Conservation (phyloP, 2,329 filamentous ascomycete genomes). For the Camptophora hylomeconis region DNA sequence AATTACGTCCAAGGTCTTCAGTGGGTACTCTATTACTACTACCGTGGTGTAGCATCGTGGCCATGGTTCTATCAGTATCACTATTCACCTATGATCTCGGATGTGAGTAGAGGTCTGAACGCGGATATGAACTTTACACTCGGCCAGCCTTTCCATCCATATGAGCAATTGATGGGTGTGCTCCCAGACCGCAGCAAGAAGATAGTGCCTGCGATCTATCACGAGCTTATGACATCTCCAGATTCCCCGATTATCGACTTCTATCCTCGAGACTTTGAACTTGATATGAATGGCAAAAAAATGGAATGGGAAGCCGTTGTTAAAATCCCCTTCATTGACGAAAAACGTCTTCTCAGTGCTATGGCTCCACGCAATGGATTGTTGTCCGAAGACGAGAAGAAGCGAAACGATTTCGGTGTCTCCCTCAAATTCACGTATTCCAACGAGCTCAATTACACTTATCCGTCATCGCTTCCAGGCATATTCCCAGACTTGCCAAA, state of each 20-base stretch:
- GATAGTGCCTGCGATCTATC: conserved; percentile 79
- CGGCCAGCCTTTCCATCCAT: conserved; percentile 88
- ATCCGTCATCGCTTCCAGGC: conserved; percentile 76
- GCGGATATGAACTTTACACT: conserved; percentile 86
- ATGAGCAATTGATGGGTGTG: conserved; percentile 96
- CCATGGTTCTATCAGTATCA: conserved; percentile 97
- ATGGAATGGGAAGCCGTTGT: conserved; percentile 99
- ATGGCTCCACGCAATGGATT: conserved; percentile 75
- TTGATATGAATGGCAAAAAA: conserved; percentile 99
- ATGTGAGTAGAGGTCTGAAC: conserved; percentile 75
- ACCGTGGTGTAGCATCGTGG: conserved; percentile 93
- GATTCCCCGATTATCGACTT: conserved; percentile 94
- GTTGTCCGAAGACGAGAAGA: conserved; percentile 64
- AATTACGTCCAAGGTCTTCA: conserved; percentile 97
- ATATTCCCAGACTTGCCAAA: conserved; percentile 79
- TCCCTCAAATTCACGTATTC: conserved; percentile 87
- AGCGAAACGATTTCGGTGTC: conserved; percentile 81
- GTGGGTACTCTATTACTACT: conserved; percentile 98
- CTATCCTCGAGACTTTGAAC: conserved; percentile 88
- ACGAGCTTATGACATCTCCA: conserved; percentile 81
- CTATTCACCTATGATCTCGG: conserved; percentile 94
- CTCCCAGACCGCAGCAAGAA: conserved; percentile 93
- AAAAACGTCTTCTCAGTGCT: conserved; percentile 67
- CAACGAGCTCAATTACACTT: conserved; percentile 61
- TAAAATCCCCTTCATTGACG: conserved; percentile 97